phyloP scores from a whole-genome alignment of 192 early-diverging fungal genomes.

The Gryganskiella cystojenkinii region DNA sequence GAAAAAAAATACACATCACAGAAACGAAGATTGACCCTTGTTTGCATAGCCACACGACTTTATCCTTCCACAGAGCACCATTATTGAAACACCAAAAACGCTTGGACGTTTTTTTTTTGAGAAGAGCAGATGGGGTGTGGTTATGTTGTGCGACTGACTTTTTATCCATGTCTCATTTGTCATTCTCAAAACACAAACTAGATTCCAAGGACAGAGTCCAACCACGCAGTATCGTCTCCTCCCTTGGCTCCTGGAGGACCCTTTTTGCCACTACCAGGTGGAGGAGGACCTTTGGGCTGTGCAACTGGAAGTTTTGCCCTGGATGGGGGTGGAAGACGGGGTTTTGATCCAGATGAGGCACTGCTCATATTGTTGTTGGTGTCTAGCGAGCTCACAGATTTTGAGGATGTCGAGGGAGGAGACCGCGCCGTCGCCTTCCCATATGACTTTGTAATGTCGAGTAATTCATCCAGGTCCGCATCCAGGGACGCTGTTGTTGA shows the following conservation, averaged over 20 bases:
- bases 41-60: neutral
- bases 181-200: neutral
- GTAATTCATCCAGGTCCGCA: constrained; percentile 39
- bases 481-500: constrained; percentile 14
- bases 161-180: neutral
- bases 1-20: too few relatives aligned
- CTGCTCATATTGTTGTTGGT: neutral
- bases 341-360: neutral
- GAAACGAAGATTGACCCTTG: too few relatives aligned
- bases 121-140: too few relatives aligned
- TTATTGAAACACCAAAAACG: neutral
- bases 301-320: constrained; percentile 1
- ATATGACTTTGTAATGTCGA: constrained; percentile 44
- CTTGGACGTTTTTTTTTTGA: too few relatives aligned
- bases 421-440: constrained; percentile 7
- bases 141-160: too few relatives aligned
- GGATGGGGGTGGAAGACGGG: constrained; percentile 11
- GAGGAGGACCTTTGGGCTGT: constrained; percentile 10
- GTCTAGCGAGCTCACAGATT: neutral
- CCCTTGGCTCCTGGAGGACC: constrained; percentile 8
- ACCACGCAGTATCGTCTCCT: constrained; percentile 42
- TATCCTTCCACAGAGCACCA: neutral
- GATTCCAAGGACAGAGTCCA: constrained; percentile 45
- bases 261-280: constrained; percentile 9
- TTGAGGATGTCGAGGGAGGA: neutral